These are phyloP conservation scores for Breynia disticha DNA, from an alignment of 441 rosid species.

Conservation along the genomic window DNA sequence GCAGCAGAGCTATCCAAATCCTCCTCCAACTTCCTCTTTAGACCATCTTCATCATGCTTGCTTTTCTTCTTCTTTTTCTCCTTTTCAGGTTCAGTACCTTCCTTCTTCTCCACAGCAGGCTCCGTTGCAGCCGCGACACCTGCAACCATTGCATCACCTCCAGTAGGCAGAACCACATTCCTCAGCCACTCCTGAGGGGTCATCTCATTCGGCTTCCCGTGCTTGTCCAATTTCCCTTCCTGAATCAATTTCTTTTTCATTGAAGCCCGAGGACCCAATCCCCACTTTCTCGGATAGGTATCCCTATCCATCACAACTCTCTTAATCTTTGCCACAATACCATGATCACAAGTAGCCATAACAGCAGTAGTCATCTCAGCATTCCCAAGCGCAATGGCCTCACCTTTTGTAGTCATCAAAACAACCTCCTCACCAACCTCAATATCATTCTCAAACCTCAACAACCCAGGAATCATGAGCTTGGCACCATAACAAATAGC, in stretches of 20 bases:
- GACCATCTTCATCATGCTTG: conserved; percentile 31
- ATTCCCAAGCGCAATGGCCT: conserved; percentile 77
- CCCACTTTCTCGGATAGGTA: conserved; percentile 94
- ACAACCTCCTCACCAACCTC: conserved; percentile 86
- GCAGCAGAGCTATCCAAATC: conserved; percentile 31
- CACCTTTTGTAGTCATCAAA: conserved; percentile 89
- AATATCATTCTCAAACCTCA: conserved; percentile 87
- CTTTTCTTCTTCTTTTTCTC: conserved; percentile 31
- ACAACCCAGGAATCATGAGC: conserved; percentile 79
- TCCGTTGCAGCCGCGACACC: conserved; percentile 50
- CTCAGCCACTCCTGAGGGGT: conserved; percentile 74
- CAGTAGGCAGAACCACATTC: conserved; percentile 61
- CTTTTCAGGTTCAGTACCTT: conserved; percentile 19
- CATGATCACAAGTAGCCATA: conserved; percentile 92
- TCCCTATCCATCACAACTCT: conserved; percentile 96
- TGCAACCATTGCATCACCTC: conserved; percentile 69
- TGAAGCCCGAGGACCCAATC: conserved; percentile 77
- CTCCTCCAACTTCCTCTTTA: conserved; percentile 43
- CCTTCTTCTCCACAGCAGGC: conserved; percentile 17
- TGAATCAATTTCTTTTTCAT: conserved; percentile 81
- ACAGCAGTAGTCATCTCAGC: conserved; percentile 97
- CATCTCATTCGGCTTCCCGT: conserved; percentile 67
- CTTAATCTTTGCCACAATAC: conserved; percentile 88
- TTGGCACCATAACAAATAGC: conserved; percentile 92
- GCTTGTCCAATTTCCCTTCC: conserved; percentile 80